Evolutionary conservation across 2,329 filamentous ascomycete species (phyloP).

Genomic region (Sphaceloma murrayae): DNA sequence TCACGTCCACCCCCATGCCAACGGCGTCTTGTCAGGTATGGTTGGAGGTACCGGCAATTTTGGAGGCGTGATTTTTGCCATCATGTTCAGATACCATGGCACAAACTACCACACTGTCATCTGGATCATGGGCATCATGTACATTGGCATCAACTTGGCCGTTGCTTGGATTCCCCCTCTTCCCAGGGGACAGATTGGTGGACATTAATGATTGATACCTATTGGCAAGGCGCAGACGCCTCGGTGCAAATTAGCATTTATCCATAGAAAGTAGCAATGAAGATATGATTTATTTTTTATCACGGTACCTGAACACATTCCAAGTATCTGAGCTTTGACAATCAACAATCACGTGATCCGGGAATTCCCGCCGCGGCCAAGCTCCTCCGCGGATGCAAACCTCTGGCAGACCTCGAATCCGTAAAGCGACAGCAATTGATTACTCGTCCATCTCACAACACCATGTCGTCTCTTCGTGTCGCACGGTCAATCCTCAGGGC

Average conservation of each 20-base stretch:
- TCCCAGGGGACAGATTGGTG: constrained; percentile 42
- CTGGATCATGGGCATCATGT: constrained; percentile 70
- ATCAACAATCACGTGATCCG: constrained; percentile 12
- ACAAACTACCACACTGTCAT: constrained; percentile 58
- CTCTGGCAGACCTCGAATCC: neutral
- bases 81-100: constrained; percentile 66
- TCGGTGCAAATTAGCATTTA: too few relatives aligned
- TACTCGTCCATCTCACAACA: constrained; percentile 25
- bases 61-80: constrained; percentile 69
- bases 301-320: too few relatives aligned
- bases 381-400: constrained; percentile 12
- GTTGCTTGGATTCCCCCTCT: constrained; percentile 52
- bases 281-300: neutral
- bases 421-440: constrained; percentile 6
- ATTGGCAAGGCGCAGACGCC: too few relatives aligned
- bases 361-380: constrained; percentile 1
- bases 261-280: constrained; percentile 2
- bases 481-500: constrained; percentile 81
- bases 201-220: too few relatives aligned
- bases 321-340: too few relatives aligned
- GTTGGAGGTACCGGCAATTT: constrained; percentile 69
- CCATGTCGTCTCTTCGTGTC: constrained; percentile 91
- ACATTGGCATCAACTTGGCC: constrained; percentile 55
- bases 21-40: constrained; percentile 65
- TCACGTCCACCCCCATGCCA: constrained; percentile 69